These are phyloP conservation scores for Dactylellina haptotyla DNA, from an alignment of 2,329 filamentous ascomycete genomes.

Conservation along the genomic window DNA sequence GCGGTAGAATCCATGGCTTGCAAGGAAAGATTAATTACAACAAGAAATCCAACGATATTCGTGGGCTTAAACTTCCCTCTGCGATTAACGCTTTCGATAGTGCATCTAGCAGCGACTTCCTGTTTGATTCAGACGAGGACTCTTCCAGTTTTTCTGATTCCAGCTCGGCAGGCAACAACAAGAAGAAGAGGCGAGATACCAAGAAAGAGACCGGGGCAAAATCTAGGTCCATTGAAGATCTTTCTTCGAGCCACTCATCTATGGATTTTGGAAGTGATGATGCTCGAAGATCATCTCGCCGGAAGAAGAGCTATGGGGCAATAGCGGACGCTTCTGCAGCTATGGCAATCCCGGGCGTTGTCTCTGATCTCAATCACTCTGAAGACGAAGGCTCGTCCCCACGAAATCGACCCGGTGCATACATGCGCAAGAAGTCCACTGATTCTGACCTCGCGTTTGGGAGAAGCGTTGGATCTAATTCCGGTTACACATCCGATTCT, in stretches of 20 bases:
- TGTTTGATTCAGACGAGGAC: conserved; percentile 22
- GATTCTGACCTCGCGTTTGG: conserved; percentile 43
- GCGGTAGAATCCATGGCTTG: conserved; percentile 42
- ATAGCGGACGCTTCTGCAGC: conserved; percentile 23
- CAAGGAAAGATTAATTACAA: conserved; percentile 44
- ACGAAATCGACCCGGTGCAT: conserved; percentile 30
- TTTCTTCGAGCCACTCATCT: conserved; percentile 46
- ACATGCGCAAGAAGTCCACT: conserved; percentile 52
- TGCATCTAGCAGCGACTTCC: conserved; percentile 44
- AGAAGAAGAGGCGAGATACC: conserved; percentile 10
- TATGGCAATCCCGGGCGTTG: conserved; percentile 37
- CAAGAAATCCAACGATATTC: conserved; percentile 37
- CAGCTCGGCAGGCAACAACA: conserved; percentile 18
- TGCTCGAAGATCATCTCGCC: not conserved
- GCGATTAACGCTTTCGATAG: conserved; percentile 43
- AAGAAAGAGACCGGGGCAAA: conserved; percentile 22
- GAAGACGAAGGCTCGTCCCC: conserved; percentile 48
- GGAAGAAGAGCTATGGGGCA: conserved; percentile 17
- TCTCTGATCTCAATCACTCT: conserved; percentile 47
- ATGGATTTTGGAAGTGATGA: conserved; percentile 32
- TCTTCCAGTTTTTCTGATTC: conserved; percentile 5
- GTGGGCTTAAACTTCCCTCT: conserved; percentile 33
- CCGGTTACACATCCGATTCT: conserved; percentile 50
- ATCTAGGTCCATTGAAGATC: conserved; percentile 12
- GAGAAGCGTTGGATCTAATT: conserved; percentile 33